These are phyloP conservation scores for Colletotrichum sp. DNA, from an alignment of 2,329 filamentous ascomycete species.

Conservation along the genomic window DNA sequence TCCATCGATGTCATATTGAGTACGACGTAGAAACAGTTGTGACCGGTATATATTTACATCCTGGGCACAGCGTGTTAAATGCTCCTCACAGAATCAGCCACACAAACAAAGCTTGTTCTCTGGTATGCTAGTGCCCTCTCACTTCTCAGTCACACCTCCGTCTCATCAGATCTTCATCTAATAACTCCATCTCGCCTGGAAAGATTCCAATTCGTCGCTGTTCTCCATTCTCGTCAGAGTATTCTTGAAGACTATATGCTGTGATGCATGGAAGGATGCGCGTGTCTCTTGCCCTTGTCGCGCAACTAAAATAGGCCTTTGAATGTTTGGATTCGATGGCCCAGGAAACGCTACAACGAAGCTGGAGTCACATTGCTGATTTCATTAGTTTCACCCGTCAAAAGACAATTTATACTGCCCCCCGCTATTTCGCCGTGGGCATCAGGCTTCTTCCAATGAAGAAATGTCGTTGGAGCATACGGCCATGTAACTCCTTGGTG, in stretches of 20 bases:
- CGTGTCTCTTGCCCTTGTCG: background rate
- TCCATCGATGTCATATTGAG: background rate
- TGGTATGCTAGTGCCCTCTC: background rate
- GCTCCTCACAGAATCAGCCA: background rate
- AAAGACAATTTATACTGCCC: background rate
- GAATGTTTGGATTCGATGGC: background rate
- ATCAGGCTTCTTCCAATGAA: no score
- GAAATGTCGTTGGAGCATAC: background rate
- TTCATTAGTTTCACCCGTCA: background rate
- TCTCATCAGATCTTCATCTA: background rate
- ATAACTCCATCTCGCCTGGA: accelerated
- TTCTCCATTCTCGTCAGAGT: background rate
- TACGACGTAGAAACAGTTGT: background rate
- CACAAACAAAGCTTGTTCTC: background rate
- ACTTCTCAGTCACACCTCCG: background rate
- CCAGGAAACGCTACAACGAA: background rate
- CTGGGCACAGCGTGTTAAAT: background rate
- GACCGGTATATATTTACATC: background rate
- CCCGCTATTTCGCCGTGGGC: no score
- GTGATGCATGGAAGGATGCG: background rate
- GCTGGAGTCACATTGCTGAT: background rate
- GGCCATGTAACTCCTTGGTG: background rate
- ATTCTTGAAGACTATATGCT: accelerated
- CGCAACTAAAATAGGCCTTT: background rate
- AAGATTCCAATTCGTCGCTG: accelerated